phyloP scores from a whole-genome alignment of 2,329 filamentous ascomycete species.

The Juglanconis sp. region DNA sequence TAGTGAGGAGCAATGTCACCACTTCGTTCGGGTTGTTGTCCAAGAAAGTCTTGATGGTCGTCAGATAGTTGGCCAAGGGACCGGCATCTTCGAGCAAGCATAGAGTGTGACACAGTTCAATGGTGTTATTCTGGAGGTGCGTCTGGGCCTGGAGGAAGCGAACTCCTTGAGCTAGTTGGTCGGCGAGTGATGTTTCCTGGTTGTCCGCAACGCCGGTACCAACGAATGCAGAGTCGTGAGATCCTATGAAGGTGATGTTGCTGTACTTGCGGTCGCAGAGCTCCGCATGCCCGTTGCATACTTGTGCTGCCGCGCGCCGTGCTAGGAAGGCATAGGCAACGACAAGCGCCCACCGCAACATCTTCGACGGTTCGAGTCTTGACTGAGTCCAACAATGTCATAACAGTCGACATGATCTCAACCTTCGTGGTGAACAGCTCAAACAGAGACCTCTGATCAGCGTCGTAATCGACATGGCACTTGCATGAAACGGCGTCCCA shows the following conservation, averaged over 20 bases:
- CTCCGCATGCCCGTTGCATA: conserved; percentile 56
- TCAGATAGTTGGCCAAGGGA: conserved; percentile 51
- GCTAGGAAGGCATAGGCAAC: not conserved
- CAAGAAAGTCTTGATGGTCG: conserved; percentile 57
- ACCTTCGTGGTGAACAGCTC: no score
- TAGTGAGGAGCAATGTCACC: conserved; percentile 61
- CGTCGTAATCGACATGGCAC: not conserved
- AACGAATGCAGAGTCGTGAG: conserved; percentile 65
- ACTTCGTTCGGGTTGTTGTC: conserved; percentile 59
- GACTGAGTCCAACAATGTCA: not conserved
- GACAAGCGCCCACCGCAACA: not conserved
- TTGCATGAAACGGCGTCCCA: not conserved
- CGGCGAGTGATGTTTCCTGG: conserved; percentile 56
- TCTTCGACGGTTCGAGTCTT: not conserved
- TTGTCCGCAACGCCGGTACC: conserved; percentile 53
- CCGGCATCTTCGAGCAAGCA: conserved; percentile 60
- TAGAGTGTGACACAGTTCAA: conserved; percentile 64
- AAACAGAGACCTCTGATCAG: no score
- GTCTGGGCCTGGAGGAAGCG: conserved; percentile 64
- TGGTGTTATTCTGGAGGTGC: conserved; percentile 47
- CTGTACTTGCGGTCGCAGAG: conserved; percentile 58
- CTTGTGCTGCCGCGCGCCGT: conserved; percentile 15
- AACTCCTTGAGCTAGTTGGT: conserved; percentile 59
- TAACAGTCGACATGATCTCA: no score
- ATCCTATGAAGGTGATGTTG: conserved; percentile 57